These are phyloP conservation scores for Orbilia brochopaga DNA, from an alignment of 2,329 filamentous ascomycete species.

Conservation along the genomic window DNA sequence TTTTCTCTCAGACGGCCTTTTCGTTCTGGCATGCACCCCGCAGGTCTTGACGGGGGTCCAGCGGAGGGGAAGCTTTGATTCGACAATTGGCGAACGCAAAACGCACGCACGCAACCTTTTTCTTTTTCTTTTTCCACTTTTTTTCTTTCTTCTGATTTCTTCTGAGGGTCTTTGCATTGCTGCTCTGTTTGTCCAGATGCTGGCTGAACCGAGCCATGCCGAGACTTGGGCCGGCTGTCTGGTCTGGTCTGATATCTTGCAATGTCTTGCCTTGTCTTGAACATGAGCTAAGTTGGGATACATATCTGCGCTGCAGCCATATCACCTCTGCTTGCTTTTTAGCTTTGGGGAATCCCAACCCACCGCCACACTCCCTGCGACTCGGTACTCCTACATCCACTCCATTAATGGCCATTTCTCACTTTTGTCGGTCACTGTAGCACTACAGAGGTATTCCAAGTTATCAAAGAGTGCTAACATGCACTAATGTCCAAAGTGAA, in stretches of 20 bases:
- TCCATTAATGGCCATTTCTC: too few relatives aligned
- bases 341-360: background rate
- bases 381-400: too few relatives aligned
- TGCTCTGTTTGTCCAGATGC: background rate
- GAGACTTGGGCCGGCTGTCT: constrained; percentile 2
- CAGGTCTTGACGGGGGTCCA: background rate
- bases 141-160: constrained; percentile 8
- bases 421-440: too few relatives aligned
- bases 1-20: background rate
- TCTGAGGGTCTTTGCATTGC: background rate
- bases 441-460: too few relatives aligned
- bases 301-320: background rate
- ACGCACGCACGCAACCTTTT: background rate
- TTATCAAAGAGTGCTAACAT: too few relatives aligned
- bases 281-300: constrained; percentile 4
- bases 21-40: constrained; percentile 8
- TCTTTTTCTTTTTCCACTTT: background rate
- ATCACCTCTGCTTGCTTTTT: background rate
- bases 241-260: constrained; percentile 9
- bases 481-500: too few relatives aligned
- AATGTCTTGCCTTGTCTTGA: constrained; percentile 5
- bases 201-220: background rate
- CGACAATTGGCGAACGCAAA: constrained; percentile 47
- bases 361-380: too few relatives aligned
- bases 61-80: constrained; percentile 35